These are phyloP conservation scores for Gypsophila paniculata DNA, from an alignment of 179 eudicot genomes.

Conservation along the genomic window DNA sequence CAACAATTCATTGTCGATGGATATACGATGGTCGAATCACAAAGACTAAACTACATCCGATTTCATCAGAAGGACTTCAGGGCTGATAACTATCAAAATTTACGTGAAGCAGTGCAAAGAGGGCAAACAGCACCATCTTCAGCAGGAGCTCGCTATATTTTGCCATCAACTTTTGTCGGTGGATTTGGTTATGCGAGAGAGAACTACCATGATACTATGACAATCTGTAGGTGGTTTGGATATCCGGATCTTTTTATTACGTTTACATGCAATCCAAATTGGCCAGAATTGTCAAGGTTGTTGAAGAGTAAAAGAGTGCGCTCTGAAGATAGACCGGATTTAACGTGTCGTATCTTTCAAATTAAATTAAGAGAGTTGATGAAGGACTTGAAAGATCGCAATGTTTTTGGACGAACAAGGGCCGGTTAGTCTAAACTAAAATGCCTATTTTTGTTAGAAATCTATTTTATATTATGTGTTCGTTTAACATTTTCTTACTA, in stretches of 20 bases:
- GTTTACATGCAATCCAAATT: background rate
- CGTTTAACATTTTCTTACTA: background rate
- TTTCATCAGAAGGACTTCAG: too few species aligned
- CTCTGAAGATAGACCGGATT: background rate
- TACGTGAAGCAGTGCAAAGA: too few species aligned
- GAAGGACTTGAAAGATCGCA: background rate
- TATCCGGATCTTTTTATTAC: background rate
- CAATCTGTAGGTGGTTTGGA: background rate
- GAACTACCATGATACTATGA: background rate
- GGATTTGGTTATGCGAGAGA: background rate
- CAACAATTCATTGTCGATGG: too few species aligned
- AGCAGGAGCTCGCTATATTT: too few species aligned
- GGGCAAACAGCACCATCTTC: too few species aligned
- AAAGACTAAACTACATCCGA: too few species aligned
- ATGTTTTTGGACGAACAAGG: background rate
- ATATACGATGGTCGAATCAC: too few species aligned
- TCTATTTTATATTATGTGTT: background rate
- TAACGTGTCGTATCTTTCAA: background rate
- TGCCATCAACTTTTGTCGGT: too few species aligned
- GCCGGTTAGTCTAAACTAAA: background rate
- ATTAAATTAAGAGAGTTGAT: background rate
- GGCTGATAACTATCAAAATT: too few species aligned
- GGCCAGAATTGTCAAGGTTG: background rate
- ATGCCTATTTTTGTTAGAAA: background rate
- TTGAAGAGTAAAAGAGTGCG: background rate